A percentile compares a stretch with the other conserved stretches of the same genome.
Conservation (phyloP, 1,284 basidiomycete species). For the Agaricales sp. region DNA sequence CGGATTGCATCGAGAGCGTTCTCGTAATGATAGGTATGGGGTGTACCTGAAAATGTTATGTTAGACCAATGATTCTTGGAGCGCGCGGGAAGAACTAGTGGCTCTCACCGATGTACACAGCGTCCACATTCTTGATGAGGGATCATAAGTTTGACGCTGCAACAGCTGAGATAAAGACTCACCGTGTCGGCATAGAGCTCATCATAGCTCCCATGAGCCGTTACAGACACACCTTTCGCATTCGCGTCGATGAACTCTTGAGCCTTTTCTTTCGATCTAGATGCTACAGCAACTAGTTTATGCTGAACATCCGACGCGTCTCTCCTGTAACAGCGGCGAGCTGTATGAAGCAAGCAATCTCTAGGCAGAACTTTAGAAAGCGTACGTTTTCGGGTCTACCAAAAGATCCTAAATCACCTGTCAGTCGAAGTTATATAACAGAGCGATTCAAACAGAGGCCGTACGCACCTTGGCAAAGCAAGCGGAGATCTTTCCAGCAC, state of each 20-base stretch:
- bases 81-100: conserved; percentile 11
- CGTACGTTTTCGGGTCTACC: conserved; percentile 39
- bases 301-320: conserved; percentile 66
- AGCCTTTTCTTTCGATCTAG: conserved; percentile 62
- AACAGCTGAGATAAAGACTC: no score
- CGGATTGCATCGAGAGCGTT: conserved; percentile 71
- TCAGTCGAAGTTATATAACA: not conserved
- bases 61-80: not conserved
- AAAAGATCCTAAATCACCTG: conserved; percentile 28
- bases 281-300: conserved; percentile 72
- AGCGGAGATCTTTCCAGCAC: conserved; percentile 36
- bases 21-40: conserved; percentile 77
- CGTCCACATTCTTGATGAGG: conserved; percentile 58
- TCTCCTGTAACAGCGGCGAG: conserved; percentile 32
- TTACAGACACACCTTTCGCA: conserved; percentile 40
- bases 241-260: conserved; percentile 53
- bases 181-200: conserved; percentile 69
- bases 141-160: conserved; percentile 8
- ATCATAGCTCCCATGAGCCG: conserved; percentile 70
- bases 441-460: not conserved
- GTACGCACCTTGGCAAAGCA: conserved; percentile 31
- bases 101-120: conserved; percentile 78
- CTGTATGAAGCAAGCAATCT: not conserved
- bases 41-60: conserved; percentile 49
- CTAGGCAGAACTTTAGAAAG: not conserved